phyloP scores from a whole-genome alignment of 768 basidiomycete genomes.

The Hypholoma fasciculare region DNA sequence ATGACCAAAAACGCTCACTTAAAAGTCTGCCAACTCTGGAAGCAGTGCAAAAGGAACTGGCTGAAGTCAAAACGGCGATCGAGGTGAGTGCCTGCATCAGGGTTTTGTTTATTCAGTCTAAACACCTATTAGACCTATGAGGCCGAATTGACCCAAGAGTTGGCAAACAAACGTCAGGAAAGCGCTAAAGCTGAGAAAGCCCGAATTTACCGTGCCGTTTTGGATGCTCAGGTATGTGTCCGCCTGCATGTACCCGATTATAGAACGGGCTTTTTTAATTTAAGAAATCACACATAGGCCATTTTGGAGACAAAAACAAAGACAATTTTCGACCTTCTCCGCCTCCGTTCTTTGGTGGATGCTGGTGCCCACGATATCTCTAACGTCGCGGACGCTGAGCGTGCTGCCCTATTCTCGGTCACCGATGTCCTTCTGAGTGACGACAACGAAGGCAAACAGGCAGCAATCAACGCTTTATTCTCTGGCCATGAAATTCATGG shows the following conservation, averaged over 20 bases:
- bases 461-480: slow-evolving; percentile 55
- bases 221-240: slow-evolving; percentile 56
- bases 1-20: slow-evolving; percentile 79
- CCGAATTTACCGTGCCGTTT: slow-evolving; percentile 55
- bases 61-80: slow-evolving; percentile 80
- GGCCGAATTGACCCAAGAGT: slow-evolving; percentile 57
- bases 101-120: neutral
- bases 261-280: neutral
- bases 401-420: slow-evolving; percentile 51
- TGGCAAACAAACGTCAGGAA: slow-evolving; percentile 54
- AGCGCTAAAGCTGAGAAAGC: slow-evolving; percentile 55
- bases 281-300: slow-evolving; percentile 33
- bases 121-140: slow-evolving; percentile 55
- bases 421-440: slow-evolving; percentile 57
- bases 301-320: slow-evolving; percentile 41
- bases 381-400: slow-evolving; percentile 48
- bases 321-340: slow-evolving; percentile 59
- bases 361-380: slow-evolving; percentile 43
- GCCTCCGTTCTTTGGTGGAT: slow-evolving; percentile 51
- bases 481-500: slow-evolving; percentile 62
- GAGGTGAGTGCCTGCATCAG: slow-evolving; percentile 52
- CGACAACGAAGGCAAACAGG: slow-evolving; percentile 49
- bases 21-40: slow-evolving; percentile 77
- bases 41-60: slow-evolving; percentile 77
- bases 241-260: neutral